A percentile compares a stretch with the other conserved stretches of the same genome.
These are phyloP conservation scores for Phialophora verrucosa DNA, from an alignment of 2,329 filamentous ascomycete species.

Conservation along the genomic window DNA sequence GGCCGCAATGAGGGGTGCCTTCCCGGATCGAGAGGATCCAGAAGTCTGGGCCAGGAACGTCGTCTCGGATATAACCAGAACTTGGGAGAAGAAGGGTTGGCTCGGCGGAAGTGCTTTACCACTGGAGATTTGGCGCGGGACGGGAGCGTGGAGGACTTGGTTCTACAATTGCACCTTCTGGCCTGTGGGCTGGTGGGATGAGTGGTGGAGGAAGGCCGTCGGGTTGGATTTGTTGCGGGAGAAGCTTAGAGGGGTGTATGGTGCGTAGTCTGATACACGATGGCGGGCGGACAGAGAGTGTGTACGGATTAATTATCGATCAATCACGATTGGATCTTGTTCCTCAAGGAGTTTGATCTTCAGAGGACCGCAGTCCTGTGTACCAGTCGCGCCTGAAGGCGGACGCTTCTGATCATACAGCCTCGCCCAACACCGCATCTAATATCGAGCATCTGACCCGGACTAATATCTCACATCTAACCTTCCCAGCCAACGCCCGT, in stretches of 20 bases:
- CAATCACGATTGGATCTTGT: too few relatives aligned
- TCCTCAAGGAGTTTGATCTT: too few relatives aligned
- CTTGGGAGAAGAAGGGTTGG: slow-evolving; percentile 12
- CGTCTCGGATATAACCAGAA: slow-evolving; percentile 19
- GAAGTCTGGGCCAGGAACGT: slow-evolving; percentile 29
- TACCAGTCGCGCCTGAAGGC: too few relatives aligned
- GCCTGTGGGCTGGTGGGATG: slow-evolving; percentile 33
- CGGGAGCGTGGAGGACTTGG: slow-evolving; percentile 33
- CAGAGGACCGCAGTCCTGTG: too few relatives aligned
- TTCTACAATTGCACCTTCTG: slow-evolving; percentile 28
- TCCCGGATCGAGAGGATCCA: slow-evolving; percentile 31
- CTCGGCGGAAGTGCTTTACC: slow-evolving; percentile 9
- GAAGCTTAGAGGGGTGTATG: slow-evolving; percentile 15
- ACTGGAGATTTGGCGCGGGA: slow-evolving; percentile 32
- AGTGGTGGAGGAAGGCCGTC: slow-evolving; percentile 31
- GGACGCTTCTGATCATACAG: background rate
- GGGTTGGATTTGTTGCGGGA: slow-evolving; percentile 29
- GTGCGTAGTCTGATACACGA: background rate
- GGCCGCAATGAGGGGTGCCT: slow-evolving; percentile 30
- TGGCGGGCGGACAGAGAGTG: too few relatives aligned
- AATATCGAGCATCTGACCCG: too few relatives aligned
- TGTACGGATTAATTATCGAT: too few relatives aligned
- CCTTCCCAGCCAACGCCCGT: background rate
- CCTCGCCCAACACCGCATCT: background rate
- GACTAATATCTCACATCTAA: background rate